Evolutionary conservation across 306 rosid genomes (phyloP).

Genomic region (Echinosophora koreensis): DNA sequence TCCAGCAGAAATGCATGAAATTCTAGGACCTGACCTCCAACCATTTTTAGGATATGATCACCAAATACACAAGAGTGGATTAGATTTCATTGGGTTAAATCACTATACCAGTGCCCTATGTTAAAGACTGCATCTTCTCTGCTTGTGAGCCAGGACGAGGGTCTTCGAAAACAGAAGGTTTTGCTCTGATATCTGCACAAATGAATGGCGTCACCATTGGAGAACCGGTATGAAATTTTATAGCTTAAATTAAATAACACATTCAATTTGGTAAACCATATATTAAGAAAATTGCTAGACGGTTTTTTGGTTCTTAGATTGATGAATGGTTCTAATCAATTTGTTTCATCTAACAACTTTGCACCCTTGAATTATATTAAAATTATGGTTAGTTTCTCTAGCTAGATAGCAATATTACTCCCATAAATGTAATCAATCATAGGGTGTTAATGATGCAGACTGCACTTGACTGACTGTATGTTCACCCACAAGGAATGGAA

Average conservation of each 20-base stretch:
- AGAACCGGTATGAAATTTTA: constrained; percentile 49
- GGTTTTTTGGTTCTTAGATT: too few species aligned
- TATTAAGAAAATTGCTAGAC: background rate
- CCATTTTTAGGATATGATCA: constrained; percentile 49
- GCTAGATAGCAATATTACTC: too few species aligned
- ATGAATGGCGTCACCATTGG: constrained; percentile 63
- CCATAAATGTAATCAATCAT: background rate
- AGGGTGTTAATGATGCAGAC: constrained; percentile 53
- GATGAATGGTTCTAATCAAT: too few species aligned
- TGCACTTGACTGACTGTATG: constrained; percentile 56
- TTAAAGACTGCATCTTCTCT: constrained; percentile 69
- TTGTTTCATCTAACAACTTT: too few species aligned
- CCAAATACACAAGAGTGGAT: constrained; percentile 47
- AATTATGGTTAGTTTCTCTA: too few species aligned
- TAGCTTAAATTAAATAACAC: background rate
- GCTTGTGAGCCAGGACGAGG: constrained; percentile 65
- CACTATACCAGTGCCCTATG: constrained; percentile 67
- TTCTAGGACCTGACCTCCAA: constrained; percentile 59
- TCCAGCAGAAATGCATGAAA: constrained; percentile 69
- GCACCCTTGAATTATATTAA: too few species aligned
- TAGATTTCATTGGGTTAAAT: constrained; percentile 81
- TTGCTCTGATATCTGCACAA: constrained; percentile 34
- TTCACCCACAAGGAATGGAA: constrained; percentile 77
- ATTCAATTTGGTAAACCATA: constrained; percentile 18
- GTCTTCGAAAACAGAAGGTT: constrained; percentile 66